phyloP scores from a whole-genome alignment of 2,329 filamentous ascomycete species.

The Aspergillus aculeatus region DNA sequence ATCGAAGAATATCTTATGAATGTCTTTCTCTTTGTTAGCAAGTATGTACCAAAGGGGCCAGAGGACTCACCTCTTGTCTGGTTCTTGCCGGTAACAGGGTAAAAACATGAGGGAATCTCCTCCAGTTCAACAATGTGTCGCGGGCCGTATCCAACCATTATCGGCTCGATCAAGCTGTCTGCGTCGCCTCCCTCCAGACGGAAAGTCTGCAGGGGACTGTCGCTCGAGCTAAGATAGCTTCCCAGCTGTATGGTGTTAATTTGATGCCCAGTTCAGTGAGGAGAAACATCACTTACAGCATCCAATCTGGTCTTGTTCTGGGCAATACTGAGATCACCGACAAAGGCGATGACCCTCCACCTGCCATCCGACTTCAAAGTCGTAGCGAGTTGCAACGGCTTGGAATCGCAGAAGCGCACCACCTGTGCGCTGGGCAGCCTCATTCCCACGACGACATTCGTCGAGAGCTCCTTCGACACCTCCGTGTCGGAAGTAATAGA shows the following conservation, averaged over 20 bases:
- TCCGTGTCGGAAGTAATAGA: constrained; percentile 42
- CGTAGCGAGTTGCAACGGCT: constrained; percentile 52
- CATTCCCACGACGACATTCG: constrained; percentile 47
- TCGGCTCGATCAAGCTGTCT: constrained; percentile 58
- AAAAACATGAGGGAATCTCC: constrained; percentile 57
- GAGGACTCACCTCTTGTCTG: constrained; percentile 50
- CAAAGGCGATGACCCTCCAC: constrained; percentile 54
- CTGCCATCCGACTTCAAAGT: constrained; percentile 53
- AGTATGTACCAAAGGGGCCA: not conserved
- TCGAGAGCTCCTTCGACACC: constrained; percentile 38
- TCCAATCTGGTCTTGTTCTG: constrained; percentile 31
- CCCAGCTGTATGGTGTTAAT: constrained; percentile 32
- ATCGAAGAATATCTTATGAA: constrained; percentile 60
- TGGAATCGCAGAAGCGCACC: constrained; percentile 60
- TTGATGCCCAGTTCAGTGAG: too few species aligned
- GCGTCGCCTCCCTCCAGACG: constrained; percentile 46
- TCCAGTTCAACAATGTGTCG: constrained; percentile 52
- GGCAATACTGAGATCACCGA: constrained; percentile 42
- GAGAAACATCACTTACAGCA: constrained; percentile 42
- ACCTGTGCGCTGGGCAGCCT: constrained; percentile 57
- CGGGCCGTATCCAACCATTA: constrained; percentile 54
- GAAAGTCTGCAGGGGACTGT: constrained; percentile 45
- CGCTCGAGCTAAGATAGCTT: constrained; percentile 40
- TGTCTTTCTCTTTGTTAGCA: constrained; percentile 38
- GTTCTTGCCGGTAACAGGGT: constrained; percentile 56